phyloP scores from a whole-genome alignment of 225 moss, liverwort and hornwort genomes.

The Lunularia cruciata region DNA sequence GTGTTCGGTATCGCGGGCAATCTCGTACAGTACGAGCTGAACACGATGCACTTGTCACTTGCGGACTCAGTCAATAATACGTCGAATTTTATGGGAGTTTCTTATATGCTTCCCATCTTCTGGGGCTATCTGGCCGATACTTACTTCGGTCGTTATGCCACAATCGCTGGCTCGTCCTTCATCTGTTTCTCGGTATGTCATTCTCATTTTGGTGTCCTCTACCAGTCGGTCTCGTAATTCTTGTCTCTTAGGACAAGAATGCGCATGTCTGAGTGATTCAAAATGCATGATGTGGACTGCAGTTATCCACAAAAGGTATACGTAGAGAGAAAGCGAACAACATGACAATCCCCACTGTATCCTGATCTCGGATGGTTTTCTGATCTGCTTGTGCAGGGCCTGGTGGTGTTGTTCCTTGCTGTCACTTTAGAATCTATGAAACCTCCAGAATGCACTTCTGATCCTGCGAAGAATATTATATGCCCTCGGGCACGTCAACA shows the following conservation, averaged over 20 bases:
- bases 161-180: slow-evolving; percentile 1
- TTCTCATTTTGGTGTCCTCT: not conserved
- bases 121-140: slow-evolving; percentile 23
- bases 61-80: slow-evolving; percentile 44
- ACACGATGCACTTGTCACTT: slow-evolving; percentile 47
- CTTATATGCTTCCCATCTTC: slow-evolving; percentile 43
- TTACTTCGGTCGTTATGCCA: slow-evolving; percentile 16
- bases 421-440: not conserved
- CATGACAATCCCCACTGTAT: too few relatives aligned
- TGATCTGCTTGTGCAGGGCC: slow-evolving; percentile 13
- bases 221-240: too few relatives aligned
- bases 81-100: slow-evolving; percentile 52
- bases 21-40: slow-evolving; percentile 52
- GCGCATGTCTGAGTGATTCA: too few relatives aligned
- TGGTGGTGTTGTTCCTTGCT: not conserved
- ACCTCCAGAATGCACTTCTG: not conserved
- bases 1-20: slow-evolving; percentile 49
- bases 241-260: too few relatives aligned
- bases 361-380: too few relatives aligned
- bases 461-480: not conserved
- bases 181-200: slow-evolving; percentile 14
- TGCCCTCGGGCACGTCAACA: slow-evolving; percentile 32
- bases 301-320: too few relatives aligned
- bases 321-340: too few relatives aligned
- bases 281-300: too few relatives aligned